Evolutionary conservation across 306 rosid genomes (phyloP), one percentile per base, ranked within the genome.

Genomic region (Cucurbita argyrosperma): DNA sequence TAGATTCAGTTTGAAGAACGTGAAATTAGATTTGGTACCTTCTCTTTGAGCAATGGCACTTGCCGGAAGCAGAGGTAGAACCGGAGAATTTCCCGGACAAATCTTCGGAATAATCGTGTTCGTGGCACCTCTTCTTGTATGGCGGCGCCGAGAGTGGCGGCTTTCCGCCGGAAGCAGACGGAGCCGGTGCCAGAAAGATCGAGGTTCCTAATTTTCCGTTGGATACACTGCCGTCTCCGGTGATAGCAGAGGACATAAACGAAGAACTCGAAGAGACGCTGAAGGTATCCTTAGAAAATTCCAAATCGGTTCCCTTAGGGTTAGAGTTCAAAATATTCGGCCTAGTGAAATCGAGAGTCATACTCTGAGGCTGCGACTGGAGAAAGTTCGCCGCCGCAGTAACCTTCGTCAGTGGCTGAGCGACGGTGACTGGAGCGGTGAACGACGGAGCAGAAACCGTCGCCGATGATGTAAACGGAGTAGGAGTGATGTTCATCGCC

Each of bases 231-330:
- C 89, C 92, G 79, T 92, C 97, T 3, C 92, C 96, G 57, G 96
- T 92, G 64, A 92, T 85, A 35, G 94, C 96, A 50, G 97, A 92
- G 65, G 97, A 92, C 88, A 88, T 80, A 79, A 92, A 88, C 42
- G 97, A 89, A 3, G 96, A 88, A 78, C 88, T 90, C 8, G 97
- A 92, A 19, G 97, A 88, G 9, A 92, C 92, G 75, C 94, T 92
- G 82, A 86, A 90, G 50, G 82, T 85, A 2, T 87, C 90, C 51
- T 88, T 90, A 0, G 89, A 59, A 81, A 88, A 88, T 56, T 89
- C 92, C 6, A 92, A 80, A 51, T 89, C 91, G 5, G 80, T 5
- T 21, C 82, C 67, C 52, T 89, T 83, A 0, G 75, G 45, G 54
- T 73, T 86, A 3, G 90, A 63, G 75, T 55, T 18, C 49, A 87